These are phyloP conservation scores for Cochlearia excelsa DNA, from an alignment of 345 rosid genomes.

Conservation along the genomic window DNA sequence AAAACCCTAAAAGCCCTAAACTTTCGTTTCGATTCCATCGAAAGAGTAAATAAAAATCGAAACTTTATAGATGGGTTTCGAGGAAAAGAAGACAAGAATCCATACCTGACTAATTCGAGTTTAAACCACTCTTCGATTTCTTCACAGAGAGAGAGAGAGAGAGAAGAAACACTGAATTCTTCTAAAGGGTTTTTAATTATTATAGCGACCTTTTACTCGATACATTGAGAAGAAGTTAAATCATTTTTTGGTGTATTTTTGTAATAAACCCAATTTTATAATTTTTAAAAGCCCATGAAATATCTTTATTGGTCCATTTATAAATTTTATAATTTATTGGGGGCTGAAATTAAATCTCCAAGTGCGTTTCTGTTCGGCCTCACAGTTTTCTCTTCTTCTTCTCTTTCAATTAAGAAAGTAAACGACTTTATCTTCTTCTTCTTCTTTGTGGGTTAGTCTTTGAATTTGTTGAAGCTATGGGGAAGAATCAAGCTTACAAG, in stretches of 20 bases:
- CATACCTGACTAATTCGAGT: slow-evolving; percentile 28
- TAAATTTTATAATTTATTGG: too few relatives aligned
- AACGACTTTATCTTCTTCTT: slow-evolving; percentile 4
- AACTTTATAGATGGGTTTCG: slow-evolving; percentile 5
- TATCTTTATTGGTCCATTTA: too few relatives aligned
- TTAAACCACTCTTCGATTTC: not conserved
- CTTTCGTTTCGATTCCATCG: not conserved
- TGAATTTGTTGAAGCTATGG: slow-evolving; percentile 49
- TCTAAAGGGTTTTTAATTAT: not conserved
- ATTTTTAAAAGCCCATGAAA: too few relatives aligned
- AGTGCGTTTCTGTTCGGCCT: not conserved
- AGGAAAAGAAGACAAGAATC: slow-evolving; percentile 12
- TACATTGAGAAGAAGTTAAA: too few relatives aligned
- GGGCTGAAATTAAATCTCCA: too few relatives aligned
- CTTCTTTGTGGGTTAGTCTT: not conserved
- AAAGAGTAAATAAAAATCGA: slow-evolving; percentile 2
- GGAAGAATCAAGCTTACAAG: slow-evolving; percentile 97
- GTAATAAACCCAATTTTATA: too few relatives aligned
- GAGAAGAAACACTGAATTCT: slow-evolving; percentile 5
- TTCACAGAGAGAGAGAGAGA: slow-evolving; percentile 2
- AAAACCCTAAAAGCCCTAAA: slow-evolving; percentile 11
- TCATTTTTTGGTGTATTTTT: too few relatives aligned
- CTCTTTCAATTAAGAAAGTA: not conserved
- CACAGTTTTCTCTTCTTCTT: not conserved
- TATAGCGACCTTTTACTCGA: too few relatives aligned